A percentile compares a stretch with the other conserved stretches of the same genome.
Conservation (phyloP, 2,329 filamentous ascomycete species). For the Incumbomyces lentus region DNA sequence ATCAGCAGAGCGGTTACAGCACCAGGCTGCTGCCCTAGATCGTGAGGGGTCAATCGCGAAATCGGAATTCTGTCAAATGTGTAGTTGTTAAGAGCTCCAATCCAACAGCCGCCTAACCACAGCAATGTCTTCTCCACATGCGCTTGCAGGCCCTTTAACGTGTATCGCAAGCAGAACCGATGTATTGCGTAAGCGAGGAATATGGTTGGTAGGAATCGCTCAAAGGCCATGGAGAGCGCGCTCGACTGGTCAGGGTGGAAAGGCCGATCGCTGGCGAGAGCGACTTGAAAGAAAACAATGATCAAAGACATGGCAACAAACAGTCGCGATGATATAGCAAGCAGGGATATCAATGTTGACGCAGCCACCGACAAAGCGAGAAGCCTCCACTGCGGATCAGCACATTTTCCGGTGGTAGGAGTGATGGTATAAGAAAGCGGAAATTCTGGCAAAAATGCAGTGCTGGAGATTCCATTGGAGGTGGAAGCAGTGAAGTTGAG, state of each 20-base stretch:
- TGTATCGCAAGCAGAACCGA: constrained; percentile 42
- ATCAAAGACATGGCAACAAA: constrained; percentile 48
- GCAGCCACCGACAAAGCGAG: constrained; percentile 46
- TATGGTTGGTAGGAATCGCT: constrained; percentile 48
- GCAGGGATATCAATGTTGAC: constrained; percentile 45
- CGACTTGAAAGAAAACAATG: constrained; percentile 50
- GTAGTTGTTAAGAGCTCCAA: constrained; percentile 52
- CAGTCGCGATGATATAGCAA: constrained; percentile 44
- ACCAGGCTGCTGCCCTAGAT: constrained; percentile 50
- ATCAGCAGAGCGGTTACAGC: constrained; percentile 48
- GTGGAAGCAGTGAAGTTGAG: constrained; percentile 35
- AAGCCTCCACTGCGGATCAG: constrained; percentile 49
- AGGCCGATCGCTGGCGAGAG: constrained; percentile 50
- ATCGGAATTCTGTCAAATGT: constrained; percentile 55
- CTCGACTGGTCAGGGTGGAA: constrained; percentile 44
- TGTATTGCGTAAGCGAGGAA: constrained; percentile 51
- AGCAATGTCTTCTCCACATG: constrained; percentile 52
- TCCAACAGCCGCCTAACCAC: constrained; percentile 52
- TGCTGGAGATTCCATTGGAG: constrained; percentile 42
- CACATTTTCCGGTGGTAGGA: constrained; percentile 29
- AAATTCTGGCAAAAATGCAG: constrained; percentile 47
- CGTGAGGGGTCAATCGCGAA: constrained; percentile 51
- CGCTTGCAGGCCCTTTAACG: constrained; percentile 41
- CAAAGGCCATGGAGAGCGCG: constrained; percentile 44
- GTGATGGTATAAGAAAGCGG: constrained; percentile 46